A percentile compares a stretch with the other conserved stretches of the same genome.
These are phyloP conservation scores for Arctium lappa DNA, from an alignment of 129 eudicot genomes.

Conservation along the genomic window DNA sequence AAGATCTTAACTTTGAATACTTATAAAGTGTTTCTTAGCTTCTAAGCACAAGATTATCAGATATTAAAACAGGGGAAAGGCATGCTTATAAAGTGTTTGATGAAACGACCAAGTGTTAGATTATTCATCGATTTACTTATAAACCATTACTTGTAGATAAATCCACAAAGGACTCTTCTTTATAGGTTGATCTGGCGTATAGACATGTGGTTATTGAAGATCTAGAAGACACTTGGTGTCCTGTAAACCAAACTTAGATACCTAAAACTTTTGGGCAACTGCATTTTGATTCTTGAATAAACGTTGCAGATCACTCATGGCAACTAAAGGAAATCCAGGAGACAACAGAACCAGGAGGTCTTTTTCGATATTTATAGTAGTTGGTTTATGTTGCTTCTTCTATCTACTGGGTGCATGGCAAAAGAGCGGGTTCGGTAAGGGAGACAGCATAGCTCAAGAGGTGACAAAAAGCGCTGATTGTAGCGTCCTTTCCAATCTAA, in stretches of 20 bases:
- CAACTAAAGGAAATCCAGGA: constrained; percentile 62
- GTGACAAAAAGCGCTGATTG: constrained; percentile 57
- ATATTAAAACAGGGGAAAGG: neutral
- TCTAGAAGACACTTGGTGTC: neutral
- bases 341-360: constrained; percentile 55
- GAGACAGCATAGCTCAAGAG: constrained; percentile 65
- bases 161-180: neutral
- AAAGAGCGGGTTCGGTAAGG: constrained; percentile 66
- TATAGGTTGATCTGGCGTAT: neutral
- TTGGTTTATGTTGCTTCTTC: constrained; percentile 63
- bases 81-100: constrained; percentile 11
- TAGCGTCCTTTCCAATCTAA: constrained; percentile 50
- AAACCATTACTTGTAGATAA: neutral
- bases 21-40: neutral
- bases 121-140: neutral
- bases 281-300: constrained; percentile 1
- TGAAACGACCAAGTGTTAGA: neutral
- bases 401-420: constrained; percentile 70
- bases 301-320: constrained; percentile 52
- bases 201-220: neutral
- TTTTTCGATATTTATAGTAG: constrained; percentile 44
- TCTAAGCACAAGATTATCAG: neutral
- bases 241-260: neutral
- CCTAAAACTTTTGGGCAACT: neutral
- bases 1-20: constrained; percentile 10